Evolutionary conservation across 2,329 filamentous ascomycete species (phyloP).

Genomic region (Diaporthe amygdali): DNA sequence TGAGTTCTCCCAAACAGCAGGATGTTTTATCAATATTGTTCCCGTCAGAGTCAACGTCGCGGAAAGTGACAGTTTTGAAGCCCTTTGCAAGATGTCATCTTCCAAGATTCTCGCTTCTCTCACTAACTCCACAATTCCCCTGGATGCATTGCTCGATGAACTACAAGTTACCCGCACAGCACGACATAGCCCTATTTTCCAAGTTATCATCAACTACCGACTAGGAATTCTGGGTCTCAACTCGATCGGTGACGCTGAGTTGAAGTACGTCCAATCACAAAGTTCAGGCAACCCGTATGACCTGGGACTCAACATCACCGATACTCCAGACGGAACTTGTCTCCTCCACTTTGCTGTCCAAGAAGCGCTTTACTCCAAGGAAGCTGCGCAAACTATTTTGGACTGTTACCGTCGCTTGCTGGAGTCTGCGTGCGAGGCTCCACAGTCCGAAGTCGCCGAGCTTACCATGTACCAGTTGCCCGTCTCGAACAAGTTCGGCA

Average conservation of each 20-base stretch:
- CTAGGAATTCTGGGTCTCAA: conserved; percentile 29
- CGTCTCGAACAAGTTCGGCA: neutral
- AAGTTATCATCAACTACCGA: conserved; percentile 43
- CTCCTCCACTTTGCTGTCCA: neutral
- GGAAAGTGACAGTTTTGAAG: neutral
- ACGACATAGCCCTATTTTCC: conserved; percentile 51
- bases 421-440: neutral
- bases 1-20: neutral
- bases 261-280: neutral
- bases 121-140: conserved; percentile 48
- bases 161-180: conserved; percentile 45
- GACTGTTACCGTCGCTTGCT: neutral
- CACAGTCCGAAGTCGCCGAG: neutral
- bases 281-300: conserved; percentile 33
- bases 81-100: neutral
- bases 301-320: conserved; percentile 42
- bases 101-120: conserved; percentile 30
- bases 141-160: conserved; percentile 51
- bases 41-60: neutral
- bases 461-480: neutral
- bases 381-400: neutral
- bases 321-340: neutral
- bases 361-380: neutral
- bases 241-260: conserved; percentile 27
- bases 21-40: neutral